Conservation (phyloP, 305 asterid genomes). For the Lippia alba region DNA sequence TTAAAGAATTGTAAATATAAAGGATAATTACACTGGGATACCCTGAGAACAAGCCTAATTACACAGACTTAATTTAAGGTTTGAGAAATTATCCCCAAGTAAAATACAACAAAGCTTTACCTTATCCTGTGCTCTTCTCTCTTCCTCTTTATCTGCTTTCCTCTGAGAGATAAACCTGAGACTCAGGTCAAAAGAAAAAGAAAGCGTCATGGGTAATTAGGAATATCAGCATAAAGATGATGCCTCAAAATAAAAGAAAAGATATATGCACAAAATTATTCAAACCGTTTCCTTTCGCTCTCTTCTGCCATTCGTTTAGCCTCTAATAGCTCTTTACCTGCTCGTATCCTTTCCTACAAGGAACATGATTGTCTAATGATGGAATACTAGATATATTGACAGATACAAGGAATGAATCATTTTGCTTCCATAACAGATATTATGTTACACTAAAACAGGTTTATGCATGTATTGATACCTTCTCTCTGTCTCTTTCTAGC, state of each 20-base stretch:
- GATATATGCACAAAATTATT: constrained; percentile 8
- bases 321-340: constrained; percentile 58
- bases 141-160: constrained; percentile 71
- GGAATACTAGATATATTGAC: constrained; percentile 20
- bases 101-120: constrained; percentile 37
- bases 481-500: constrained; percentile 64
- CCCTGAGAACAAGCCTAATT: no score
- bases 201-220: constrained; percentile 27
- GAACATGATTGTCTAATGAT: constrained; percentile 12
- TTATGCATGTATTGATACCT: constrained; percentile 42
- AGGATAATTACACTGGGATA: no score
- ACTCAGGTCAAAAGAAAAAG: constrained; percentile 13
- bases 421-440: background rate
- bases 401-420: constrained; percentile 8
- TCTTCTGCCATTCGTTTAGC: constrained; percentile 65
- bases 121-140: constrained; percentile 76
- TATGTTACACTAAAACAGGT: background rate
- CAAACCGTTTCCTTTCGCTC: constrained; percentile 67
- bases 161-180: constrained; percentile 54
- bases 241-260: background rate
- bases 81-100: no score
- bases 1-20: no score
- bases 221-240: constrained; percentile 19
- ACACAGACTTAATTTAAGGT: no score
- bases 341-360: constrained; percentile 64